Base-by-base conservation (phyloP, 495 filamentous ascomycete species). In the Penicillium coffeae region DNA sequence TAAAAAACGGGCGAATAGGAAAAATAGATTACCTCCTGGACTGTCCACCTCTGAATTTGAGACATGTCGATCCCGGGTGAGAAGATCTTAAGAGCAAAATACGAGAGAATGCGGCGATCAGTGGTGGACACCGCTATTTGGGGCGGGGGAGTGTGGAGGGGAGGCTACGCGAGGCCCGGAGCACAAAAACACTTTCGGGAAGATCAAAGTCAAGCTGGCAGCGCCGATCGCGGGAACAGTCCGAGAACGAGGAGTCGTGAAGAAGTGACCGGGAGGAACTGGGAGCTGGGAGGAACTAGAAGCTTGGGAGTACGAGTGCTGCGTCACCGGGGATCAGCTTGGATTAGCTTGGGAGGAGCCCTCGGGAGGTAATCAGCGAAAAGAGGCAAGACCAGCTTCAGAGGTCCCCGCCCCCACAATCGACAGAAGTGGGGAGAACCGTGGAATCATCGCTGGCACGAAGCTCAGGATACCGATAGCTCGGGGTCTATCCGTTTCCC, bases 21-120 rank as follows among this genome's bases (percentile, higher is more conserved):
- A 45, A 50, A 38, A 21, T 32, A 37, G 35, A 62, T 55, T 47
- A 72, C 70, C 69, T 73, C 66, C 51, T 66, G 59, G 40, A 75
- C 65, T 46, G 69, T 69, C 72, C 70, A 75, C 46, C 55, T 66
- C 48, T 65, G 62, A 55, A 72, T 57, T 44, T 57, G 56, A 21
- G 63, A 55, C 64, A 73, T 73, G 59, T 48, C 49, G 59, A 62
- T 56, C 55, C 18, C 15, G 21, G 32, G 38, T 45, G 15, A n/a
- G 32, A 30, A 40, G 33, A 21, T 45, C 10, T 38, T 34, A 9
- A 27, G 20, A 38, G 30, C 15, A 16, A 13, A 25, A 42, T 36
- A 48, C 33, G 5, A 13, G 25, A 30, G 25, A 33, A 35, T n/a
- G 30, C 1, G 12, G 33, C 16, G 35, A 43, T 16, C 10, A 35